Evolutionary conservation across 2,329 filamentous ascomycete species (phyloP).

Genomic region (Aspergillus brasiliensis): DNA sequence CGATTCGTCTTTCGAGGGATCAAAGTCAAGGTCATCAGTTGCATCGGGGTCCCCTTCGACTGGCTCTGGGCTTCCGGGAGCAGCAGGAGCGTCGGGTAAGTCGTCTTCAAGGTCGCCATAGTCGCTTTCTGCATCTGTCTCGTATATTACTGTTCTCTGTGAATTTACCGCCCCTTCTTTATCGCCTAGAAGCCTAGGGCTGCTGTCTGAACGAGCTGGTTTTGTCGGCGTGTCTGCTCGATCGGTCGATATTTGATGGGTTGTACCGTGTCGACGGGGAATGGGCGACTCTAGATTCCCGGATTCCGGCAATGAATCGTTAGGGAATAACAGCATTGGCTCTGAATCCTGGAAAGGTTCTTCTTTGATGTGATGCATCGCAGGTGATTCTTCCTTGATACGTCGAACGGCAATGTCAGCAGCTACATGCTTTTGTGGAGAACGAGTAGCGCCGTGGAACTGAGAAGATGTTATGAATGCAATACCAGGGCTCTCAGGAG

Average conservation of each 20-base stretch:
- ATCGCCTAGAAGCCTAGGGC: background rate
- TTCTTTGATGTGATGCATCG: background rate
- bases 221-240: background rate
- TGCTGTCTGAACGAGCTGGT: background rate
- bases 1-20: constrained; percentile 28
- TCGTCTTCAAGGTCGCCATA: constrained; percentile 33
- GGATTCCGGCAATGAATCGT: background rate
- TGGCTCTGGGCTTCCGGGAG: constrained; percentile 5
- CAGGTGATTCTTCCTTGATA: constrained; percentile 27
- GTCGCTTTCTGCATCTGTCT: constrained; percentile 46
- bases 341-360: constrained; percentile 11
- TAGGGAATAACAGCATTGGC: background rate
- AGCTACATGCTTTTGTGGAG: constrained; percentile 26
- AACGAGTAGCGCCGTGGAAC: constrained; percentile 31
- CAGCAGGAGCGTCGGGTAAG: constrained; percentile 15
- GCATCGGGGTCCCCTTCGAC: background rate
- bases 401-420: background rate
- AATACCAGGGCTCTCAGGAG: constrained; percentile 44
- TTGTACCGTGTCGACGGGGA: background rate
- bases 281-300: background rate
- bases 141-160: constrained; percentile 42
- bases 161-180: constrained; percentile 13
- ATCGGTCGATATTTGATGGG: background rate
- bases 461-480: constrained; percentile 40
- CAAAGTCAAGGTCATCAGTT: constrained; percentile 12